phyloP scores from a whole-genome alignment of 805 yeast genomes.

The Saccharomyces mikatae region DNA sequence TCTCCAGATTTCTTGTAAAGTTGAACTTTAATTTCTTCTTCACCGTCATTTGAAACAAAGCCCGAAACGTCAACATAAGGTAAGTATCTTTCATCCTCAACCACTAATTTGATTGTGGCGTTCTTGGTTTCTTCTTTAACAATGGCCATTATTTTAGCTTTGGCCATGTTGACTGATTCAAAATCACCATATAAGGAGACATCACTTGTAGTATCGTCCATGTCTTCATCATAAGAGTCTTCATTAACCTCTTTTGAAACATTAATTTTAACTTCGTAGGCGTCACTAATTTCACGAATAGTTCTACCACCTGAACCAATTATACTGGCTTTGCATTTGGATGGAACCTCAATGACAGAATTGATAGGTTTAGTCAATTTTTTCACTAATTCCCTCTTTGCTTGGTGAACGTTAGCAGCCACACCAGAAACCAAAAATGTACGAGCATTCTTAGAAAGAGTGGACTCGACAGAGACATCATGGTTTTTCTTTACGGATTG shows the following conservation, averaged over 20 bases:
- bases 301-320: conserved; percentile 84
- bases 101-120: conserved; percentile 42
- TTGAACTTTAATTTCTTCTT: conserved; percentile 25
- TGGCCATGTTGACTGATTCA: conserved; percentile 74
- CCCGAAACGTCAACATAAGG: conserved; percentile 27
- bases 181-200: conserved; percentile 75
- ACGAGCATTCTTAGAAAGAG: conserved; percentile 70
- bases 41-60: conserved; percentile 7
- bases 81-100: conserved; percentile 32
- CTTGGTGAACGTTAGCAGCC: conserved; percentile 54
- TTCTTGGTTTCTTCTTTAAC: conserved; percentile 67
- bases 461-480: conserved; percentile 69
- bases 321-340: conserved; percentile 64
- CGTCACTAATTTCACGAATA: conserved; percentile 69
- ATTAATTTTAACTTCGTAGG: conserved; percentile 66
- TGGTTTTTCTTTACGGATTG: conserved; percentile 50
- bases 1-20: conserved; percentile 26
- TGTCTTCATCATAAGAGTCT: conserved; percentile 43
- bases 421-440: conserved; percentile 77
- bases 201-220: conserved; percentile 49
- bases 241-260: conserved; percentile 29
- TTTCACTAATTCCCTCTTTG: conserved; percentile 67
- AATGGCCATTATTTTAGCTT: conserved; percentile 56
- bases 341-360: conserved; percentile 58
- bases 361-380: conserved; percentile 69